Evolutionary conservation across 1,284 basidiomycete genomes (phyloP).

Genomic region (Moesziomyces globuligerus): DNA sequence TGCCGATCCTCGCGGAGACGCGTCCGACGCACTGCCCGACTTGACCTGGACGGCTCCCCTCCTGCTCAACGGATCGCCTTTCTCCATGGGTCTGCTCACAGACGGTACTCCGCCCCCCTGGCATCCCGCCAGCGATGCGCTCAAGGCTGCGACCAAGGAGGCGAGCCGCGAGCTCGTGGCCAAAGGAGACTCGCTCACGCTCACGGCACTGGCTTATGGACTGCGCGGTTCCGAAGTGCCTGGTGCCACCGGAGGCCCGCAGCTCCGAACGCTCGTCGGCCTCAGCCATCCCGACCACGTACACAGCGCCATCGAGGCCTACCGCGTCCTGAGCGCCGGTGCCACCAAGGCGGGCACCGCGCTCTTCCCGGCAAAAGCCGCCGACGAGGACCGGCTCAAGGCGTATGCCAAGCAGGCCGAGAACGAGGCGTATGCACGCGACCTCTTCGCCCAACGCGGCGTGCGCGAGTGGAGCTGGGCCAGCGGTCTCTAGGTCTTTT

Average conservation of each 20-base stretch:
- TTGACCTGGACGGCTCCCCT: slow-evolving; percentile 69
- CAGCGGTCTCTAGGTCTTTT: slow-evolving; percentile 24
- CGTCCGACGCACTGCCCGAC: slow-evolving; percentile 5
- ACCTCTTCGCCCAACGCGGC: slow-evolving; percentile 25
- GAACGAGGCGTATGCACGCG: slow-evolving; percentile 22
- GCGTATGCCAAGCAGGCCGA: slow-evolving; percentile 27
- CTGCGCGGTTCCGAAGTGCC: slow-evolving; percentile 48
- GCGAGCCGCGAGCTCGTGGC: slow-evolving; percentile 29
- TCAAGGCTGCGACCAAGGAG: slow-evolving; percentile 70
- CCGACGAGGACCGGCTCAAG: slow-evolving; percentile 2
- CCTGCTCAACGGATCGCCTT: slow-evolving; percentile 84
- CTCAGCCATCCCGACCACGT: slow-evolving; percentile 64
- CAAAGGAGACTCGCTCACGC: slow-evolving; percentile 39
- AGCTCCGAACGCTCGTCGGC: slow-evolving; percentile 59
- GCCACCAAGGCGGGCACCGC: slow-evolving; percentile 10
- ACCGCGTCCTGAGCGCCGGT: slow-evolving; percentile 46
- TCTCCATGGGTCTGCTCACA: slow-evolving; percentile 90
- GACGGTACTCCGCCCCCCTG: slow-evolving; percentile 75
- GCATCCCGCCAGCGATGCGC: slow-evolving; percentile 80
- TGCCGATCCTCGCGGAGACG: slow-evolving; percentile 23
- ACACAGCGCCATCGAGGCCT: slow-evolving; percentile 57
- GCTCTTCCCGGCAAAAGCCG: slow-evolving; percentile 5
- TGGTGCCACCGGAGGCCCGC: slow-evolving; percentile 12
- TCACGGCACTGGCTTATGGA: slow-evolving; percentile 60
- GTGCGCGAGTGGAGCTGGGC: slow-evolving; percentile 52